These are phyloP conservation scores for Backusella tuberculispora DNA, from an alignment of 192 early-diverging fungal species.

Conservation along the genomic window DNA sequence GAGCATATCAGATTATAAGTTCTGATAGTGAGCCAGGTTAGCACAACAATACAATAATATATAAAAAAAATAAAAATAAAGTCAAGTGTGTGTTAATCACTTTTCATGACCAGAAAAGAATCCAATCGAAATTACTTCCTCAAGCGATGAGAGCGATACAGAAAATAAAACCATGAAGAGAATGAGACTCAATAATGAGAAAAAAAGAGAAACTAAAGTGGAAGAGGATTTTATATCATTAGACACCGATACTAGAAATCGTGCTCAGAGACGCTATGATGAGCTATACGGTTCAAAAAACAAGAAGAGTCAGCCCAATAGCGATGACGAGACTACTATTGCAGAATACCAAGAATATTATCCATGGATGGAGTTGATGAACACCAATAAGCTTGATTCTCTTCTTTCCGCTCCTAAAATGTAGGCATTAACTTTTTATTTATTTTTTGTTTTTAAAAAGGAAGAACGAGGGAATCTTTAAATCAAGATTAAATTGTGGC, in stretches of 20 bases:
- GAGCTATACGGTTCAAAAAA: background rate
- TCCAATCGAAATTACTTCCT: background rate
- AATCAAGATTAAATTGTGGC: too few relatives aligned
- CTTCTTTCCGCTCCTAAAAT: conserved; percentile 6
- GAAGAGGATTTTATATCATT: conserved; percentile 31
- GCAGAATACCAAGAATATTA: background rate
- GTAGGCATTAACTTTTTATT: background rate
- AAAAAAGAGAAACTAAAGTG: background rate
- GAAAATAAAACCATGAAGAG: background rate
- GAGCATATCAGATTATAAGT: background rate
- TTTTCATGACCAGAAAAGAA: background rate
- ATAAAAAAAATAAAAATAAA: background rate
- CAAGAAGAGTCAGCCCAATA: background rate
- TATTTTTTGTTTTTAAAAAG: background rate
- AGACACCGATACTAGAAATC: conserved; percentile 1
- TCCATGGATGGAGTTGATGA: conserved; percentile 24
- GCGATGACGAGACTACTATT: background rate
- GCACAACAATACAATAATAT: too few relatives aligned
- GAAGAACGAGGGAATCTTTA: too few relatives aligned
- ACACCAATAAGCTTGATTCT: background rate
- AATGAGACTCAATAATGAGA: background rate
- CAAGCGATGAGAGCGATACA: background rate
- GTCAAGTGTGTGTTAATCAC: background rate
- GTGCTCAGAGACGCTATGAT: conserved; percentile 6
- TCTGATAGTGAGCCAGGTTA: background rate